Conservation (phyloP, 2,329 filamentous ascomycete species). For the Botryotinia globosa region DNA sequence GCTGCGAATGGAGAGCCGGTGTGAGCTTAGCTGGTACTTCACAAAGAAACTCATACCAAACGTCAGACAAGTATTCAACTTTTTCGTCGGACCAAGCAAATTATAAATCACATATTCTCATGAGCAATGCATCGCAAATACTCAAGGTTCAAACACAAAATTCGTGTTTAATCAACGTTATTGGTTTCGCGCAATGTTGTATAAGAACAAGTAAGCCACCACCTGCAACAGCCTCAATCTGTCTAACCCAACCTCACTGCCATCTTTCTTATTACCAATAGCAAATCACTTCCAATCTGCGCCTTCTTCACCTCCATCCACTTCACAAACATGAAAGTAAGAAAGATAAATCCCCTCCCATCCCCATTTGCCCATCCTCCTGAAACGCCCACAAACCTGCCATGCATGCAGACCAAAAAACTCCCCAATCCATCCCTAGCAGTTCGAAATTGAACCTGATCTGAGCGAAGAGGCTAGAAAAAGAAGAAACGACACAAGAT, state of each 20-base stretch:
- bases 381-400: slow-evolving; percentile 13
- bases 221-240: background rate
- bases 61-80: background rate
- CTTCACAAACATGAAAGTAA: slow-evolving; percentile 5
- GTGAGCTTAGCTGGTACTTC: background rate
- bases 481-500: background rate
- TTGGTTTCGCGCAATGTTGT: background rate
- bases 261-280: background rate
- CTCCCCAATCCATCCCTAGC: slow-evolving; percentile 8
- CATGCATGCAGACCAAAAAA: slow-evolving; percentile 18
- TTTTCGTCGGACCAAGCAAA: background rate
- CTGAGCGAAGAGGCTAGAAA: slow-evolving; percentile 7
- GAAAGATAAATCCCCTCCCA: background rate
- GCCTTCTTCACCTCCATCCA: background rate
- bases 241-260: background rate
- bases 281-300: background rate
- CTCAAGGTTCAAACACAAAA: background rate
- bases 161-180: background rate
- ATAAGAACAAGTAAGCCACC: background rate
- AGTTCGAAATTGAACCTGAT: background rate
- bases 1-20: no score
- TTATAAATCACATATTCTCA: background rate
- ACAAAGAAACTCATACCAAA: background rate
- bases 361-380: background rate
- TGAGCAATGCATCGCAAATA: background rate